These are phyloP conservation scores for Dactylellina parvicollis DNA, from an alignment of 2,329 filamentous ascomycete genomes.

Conservation along the genomic window DNA sequence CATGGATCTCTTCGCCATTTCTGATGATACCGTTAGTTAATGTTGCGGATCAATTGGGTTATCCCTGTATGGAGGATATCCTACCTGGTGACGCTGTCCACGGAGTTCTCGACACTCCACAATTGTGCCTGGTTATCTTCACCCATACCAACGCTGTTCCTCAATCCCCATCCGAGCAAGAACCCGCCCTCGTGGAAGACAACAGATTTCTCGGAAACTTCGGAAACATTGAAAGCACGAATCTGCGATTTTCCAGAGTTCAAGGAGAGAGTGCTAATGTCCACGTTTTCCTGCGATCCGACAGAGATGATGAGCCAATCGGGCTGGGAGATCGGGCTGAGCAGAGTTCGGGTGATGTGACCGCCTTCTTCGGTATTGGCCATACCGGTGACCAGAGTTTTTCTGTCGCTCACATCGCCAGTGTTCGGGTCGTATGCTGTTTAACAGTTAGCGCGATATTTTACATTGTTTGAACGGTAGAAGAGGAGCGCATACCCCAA, in stretches of 20 bases:
- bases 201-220: slow-evolving; percentile 64
- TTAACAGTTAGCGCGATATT: background rate
- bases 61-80: background rate
- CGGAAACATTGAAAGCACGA: slow-evolving; percentile 69
- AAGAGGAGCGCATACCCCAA: slow-evolving; percentile 32
- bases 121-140: slow-evolving; percentile 67
- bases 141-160: slow-evolving; percentile 76
- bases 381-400: slow-evolving; percentile 47
- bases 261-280: slow-evolving; percentile 66
- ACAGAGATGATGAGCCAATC: slow-evolving; percentile 73
- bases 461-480: background rate
- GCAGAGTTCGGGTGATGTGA: slow-evolving; percentile 74
- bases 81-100: slow-evolving; percentile 70
- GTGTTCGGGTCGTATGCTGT: slow-evolving; percentile 43
- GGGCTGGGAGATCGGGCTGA: slow-evolving; percentile 67
- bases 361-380: slow-evolving; percentile 68
- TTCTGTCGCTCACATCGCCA: slow-evolving; percentile 37
- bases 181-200: slow-evolving; percentile 65
- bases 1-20: slow-evolving; percentile 69
- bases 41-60: background rate
- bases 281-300: slow-evolving; percentile 72
- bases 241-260: slow-evolving; percentile 72
- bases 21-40: slow-evolving; percentile 5
- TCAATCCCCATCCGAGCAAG: slow-evolving; percentile 73
- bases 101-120: slow-evolving; percentile 75